These are phyloP conservation scores for Aspergillus cejpii DNA, from an alignment of 2,329 filamentous ascomycete species.

Conservation along the genomic window DNA sequence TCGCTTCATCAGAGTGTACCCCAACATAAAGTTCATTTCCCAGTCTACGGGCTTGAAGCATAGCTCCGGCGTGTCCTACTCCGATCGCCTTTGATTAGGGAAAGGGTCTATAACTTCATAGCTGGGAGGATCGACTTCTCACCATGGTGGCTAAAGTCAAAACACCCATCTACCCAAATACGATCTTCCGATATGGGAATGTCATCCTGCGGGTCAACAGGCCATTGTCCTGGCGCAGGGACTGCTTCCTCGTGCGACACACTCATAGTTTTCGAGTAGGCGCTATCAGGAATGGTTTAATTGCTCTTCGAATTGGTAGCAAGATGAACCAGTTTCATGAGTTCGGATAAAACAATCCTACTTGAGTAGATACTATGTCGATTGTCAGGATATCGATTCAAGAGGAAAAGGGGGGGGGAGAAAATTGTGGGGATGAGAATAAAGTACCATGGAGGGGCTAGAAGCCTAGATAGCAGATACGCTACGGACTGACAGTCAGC, in stretches of 20 bases:
- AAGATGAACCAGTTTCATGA: too few species aligned
- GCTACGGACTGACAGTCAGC: too few species aligned
- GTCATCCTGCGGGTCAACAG: constrained; percentile 58
- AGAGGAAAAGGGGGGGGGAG: too few species aligned
- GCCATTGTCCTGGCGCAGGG: constrained; percentile 54
- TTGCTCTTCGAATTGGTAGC: too few species aligned
- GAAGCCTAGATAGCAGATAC: too few species aligned
- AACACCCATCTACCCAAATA: constrained; percentile 98
- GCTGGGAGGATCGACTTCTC: constrained; percentile 18
- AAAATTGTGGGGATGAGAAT: too few species aligned
- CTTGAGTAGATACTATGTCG: too few species aligned
- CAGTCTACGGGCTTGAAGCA: constrained; percentile 89
- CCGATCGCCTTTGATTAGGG: constrained; percentile 7
- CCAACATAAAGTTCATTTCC: constrained; percentile 85
- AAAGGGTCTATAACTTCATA: not conserved
- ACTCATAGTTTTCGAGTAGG: constrained; percentile 10
- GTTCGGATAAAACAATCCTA: too few species aligned
- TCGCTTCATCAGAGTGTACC: constrained; percentile 91
- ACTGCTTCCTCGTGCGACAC: constrained; percentile 33
- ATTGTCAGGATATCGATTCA: too few species aligned
- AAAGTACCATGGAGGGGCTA: too few species aligned
- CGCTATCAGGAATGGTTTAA: not conserved
- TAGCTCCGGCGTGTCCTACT: constrained; percentile 86
- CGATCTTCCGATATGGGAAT: constrained; percentile 57
- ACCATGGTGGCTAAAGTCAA: constrained; percentile 98